A percentile compares a stretch with the other conserved stretches of the same genome.
These are phyloP conservation scores for Sarocladium strictum DNA, from an alignment of 2,329 filamentous ascomycete species.

Conservation along the genomic window DNA sequence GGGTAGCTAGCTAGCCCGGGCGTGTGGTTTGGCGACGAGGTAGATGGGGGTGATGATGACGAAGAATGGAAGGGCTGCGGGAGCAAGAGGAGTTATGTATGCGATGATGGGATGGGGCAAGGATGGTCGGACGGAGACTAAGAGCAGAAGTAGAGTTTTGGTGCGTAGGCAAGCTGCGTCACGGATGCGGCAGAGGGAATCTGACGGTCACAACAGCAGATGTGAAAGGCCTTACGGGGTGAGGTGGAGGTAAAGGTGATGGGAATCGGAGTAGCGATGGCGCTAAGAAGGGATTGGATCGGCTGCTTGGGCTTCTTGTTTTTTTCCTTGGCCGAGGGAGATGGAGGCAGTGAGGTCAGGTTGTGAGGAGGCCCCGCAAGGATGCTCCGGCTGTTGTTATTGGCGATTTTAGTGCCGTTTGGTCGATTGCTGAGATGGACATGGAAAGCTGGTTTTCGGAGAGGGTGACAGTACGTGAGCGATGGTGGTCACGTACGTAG, in stretches of 20 bases:
- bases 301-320: neutral
- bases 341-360: neutral
- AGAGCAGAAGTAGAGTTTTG: neutral
- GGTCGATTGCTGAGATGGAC: no score
- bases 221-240: no score
- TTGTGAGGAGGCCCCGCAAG: neutral
- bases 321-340: neutral
- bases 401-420: neutral
- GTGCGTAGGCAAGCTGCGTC: slow-evolving; percentile 2
- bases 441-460: neutral
- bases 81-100: neutral
- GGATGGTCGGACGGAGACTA: neutral
- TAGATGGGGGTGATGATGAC: neutral
- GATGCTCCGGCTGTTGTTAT: neutral
- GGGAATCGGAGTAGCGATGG: neutral
- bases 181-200: slow-evolving; percentile 6
- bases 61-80: neutral
- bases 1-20: no score
- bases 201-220: neutral
- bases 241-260: neutral
- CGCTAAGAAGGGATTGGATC: neutral
- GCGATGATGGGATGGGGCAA: neutral
- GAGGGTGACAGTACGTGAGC: no score
- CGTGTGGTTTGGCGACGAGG: no score
- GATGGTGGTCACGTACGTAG: neutral